Conservation (phyloP, 2,329 filamentous ascomycete genomes). For the Ascochyta viciae-villosae region DNA sequence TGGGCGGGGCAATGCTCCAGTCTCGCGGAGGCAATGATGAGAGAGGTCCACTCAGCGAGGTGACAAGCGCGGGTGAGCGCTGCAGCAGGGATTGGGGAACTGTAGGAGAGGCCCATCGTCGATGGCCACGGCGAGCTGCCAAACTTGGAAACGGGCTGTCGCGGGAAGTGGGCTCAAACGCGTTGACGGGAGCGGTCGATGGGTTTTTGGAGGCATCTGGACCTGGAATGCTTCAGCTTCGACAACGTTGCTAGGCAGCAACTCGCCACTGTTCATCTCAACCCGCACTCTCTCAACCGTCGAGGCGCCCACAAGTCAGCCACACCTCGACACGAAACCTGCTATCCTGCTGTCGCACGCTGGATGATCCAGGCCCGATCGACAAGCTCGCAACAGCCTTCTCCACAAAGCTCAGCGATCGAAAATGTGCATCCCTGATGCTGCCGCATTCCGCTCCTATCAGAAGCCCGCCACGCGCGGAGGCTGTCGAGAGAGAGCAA, state of each 20-base stretch:
- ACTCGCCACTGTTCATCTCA: neutral
- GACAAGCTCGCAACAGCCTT: slow-evolving; percentile 30
- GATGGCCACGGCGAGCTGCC: slow-evolving; percentile 36
- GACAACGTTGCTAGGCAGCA: neutral
- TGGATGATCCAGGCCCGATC: slow-evolving; percentile 39
- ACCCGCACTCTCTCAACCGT: neutral
- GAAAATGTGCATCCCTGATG: slow-evolving; percentile 21
- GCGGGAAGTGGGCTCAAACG: slow-evolving; percentile 24
- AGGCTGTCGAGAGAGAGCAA: slow-evolving; percentile 16
- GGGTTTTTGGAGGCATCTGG: neutral
- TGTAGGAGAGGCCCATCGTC: slow-evolving; percentile 43
- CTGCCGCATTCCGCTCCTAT: slow-evolving; percentile 27
- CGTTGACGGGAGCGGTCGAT: slow-evolving; percentile 1
- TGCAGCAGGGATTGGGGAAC: slow-evolving; percentile 27
- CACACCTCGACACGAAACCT: slow-evolving; percentile 12
- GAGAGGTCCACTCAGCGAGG: slow-evolving; percentile 34
- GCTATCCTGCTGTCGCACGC: slow-evolving; percentile 5
- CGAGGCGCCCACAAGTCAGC: slow-evolving; percentile 5
- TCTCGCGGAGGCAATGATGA: slow-evolving; percentile 24
- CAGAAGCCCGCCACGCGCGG: slow-evolving; percentile 18
- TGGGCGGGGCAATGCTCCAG: slow-evolving; percentile 44
- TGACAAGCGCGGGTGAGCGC: slow-evolving; percentile 36
- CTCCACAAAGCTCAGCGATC: slow-evolving; percentile 22
- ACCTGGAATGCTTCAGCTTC: neutral
- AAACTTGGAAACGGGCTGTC: slow-evolving; percentile 25